Evolutionary conservation across 2,329 filamentous ascomycete species (phyloP).

Genomic region (Aplosporella prunicola): DNA sequence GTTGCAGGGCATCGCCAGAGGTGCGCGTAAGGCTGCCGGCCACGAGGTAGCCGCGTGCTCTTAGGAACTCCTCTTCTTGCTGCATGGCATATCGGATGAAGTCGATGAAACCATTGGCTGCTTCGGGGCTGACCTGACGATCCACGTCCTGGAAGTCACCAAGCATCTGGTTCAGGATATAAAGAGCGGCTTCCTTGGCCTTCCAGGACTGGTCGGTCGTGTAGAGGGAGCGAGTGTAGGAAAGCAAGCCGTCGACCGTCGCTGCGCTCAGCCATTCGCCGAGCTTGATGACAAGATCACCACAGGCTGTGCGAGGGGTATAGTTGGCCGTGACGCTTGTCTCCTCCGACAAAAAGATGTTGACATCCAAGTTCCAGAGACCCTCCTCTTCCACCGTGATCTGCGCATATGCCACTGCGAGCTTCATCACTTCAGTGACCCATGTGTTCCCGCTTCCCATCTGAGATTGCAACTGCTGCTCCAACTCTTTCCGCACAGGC

Average conservation of each 20-base stretch:
- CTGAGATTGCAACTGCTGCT: conserved; percentile 57
- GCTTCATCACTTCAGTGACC: conserved; percentile 79
- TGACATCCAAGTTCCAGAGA: conserved; percentile 93
- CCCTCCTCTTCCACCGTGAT: conserved; percentile 90
- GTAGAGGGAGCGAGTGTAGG: conserved; percentile 68
- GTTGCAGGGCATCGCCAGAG: conserved; percentile 46
- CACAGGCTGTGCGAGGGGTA: conserved; percentile 84
- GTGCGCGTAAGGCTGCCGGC: conserved; percentile 70
- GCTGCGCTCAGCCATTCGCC: conserved; percentile 77
- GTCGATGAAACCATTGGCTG: conserved; percentile 66
- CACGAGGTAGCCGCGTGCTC: conserved; percentile 78
- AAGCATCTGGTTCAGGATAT: conserved; percentile 73
- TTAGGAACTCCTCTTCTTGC: conserved; percentile 63
- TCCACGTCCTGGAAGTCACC: conserved; percentile 73
- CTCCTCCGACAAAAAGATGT: conserved; percentile 90
- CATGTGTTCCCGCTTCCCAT: conserved; percentile 58
- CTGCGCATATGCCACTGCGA: conserved; percentile 76
- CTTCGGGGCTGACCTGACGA: conserved; percentile 58
- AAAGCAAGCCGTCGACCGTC: conserved; percentile 68
- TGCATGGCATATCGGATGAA: conserved; percentile 71
- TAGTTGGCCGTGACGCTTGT: conserved; percentile 93
- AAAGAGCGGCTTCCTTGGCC: conserved; percentile 71
- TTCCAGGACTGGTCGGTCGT: conserved; percentile 48
- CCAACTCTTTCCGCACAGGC: conserved; percentile 81
- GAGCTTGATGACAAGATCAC: conserved; percentile 84